These are phyloP conservation scores for Diplocarpon rosae DNA, from an alignment of 2,329 filamentous ascomycete genomes.

Conservation along the genomic window DNA sequence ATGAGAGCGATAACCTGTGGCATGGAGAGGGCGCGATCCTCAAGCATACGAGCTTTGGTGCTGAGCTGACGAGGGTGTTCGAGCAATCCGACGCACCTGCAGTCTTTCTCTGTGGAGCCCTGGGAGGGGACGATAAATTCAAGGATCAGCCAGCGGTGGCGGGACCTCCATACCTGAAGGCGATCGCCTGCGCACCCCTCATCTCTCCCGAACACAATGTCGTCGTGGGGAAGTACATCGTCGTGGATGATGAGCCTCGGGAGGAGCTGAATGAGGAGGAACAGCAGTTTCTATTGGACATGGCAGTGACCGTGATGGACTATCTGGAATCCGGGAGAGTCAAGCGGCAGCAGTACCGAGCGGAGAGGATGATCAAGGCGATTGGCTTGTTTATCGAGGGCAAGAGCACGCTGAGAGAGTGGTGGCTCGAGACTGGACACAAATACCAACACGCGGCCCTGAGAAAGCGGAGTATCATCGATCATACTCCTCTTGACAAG, in stretches of 20 bases:
- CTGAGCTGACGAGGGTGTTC: constrained; percentile 15
- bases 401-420: constrained; percentile 29
- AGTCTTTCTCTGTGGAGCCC: constrained; percentile 29
- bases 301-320: constrained; percentile 45
- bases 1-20: constrained; percentile 23
- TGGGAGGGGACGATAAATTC: constrained; percentile 30
- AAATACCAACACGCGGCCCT: constrained; percentile 12
- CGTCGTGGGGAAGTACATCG: constrained; percentile 48
- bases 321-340: constrained; percentile 47
- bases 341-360: constrained; percentile 40
- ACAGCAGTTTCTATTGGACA: constrained; percentile 42
- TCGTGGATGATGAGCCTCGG: constrained; percentile 46
- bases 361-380: constrained; percentile 42
- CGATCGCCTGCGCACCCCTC: constrained; percentile 51
- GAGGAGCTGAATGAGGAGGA: constrained; percentile 38
- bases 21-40: constrained; percentile 20
- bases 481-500: constrained; percentile 10
- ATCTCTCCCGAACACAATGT: constrained; percentile 41
- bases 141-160: constrained; percentile 29
- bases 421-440: constrained; percentile 22
- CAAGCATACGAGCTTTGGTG: constrained; percentile 9
- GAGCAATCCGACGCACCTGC: constrained; percentile 8
- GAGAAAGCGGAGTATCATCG: constrained; percentile 8
- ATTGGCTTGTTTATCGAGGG: constrained; percentile 44
- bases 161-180: constrained; percentile 30